A percentile compares a stretch with the other conserved stretches of the same genome.
phyloP scores from a whole-genome alignment of 2,329 filamentous ascomycete genomes.

The Fusarium foetens region DNA sequence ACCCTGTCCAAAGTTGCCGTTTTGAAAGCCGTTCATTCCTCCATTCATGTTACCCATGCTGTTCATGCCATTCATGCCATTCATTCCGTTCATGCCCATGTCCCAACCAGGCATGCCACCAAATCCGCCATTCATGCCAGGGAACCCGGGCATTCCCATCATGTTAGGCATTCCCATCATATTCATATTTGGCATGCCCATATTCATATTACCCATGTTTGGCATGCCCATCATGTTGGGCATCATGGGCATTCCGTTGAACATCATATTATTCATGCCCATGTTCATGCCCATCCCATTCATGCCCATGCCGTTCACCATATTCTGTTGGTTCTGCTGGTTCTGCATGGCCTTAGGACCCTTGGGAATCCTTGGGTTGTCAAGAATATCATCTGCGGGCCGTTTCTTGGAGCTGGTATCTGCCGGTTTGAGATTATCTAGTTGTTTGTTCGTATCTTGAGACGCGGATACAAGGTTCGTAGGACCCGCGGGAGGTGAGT shows the following conservation, averaged over 20 bases:
- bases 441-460: constrained; percentile 53
- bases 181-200: constrained; percentile 49
- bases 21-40: constrained; percentile 49
- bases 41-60: constrained; percentile 47
- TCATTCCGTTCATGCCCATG: constrained; percentile 43
- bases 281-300: constrained; percentile 60
- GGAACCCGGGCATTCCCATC: constrained; percentile 48
- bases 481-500: constrained; percentile 46
- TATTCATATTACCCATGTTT: constrained; percentile 52
- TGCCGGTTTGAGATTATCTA: constrained; percentile 45
- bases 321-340: constrained; percentile 62
- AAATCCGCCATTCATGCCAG: constrained; percentile 46
- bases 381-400: constrained; percentile 76
- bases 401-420: constrained; percentile 75
- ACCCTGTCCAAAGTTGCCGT: constrained; percentile 58
- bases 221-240: constrained; percentile 55
- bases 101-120: constrained; percentile 43
- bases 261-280: constrained; percentile 54
- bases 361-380: constrained; percentile 73
- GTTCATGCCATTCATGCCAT: constrained; percentile 37
- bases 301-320: constrained; percentile 61
- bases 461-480: constrained; percentile 40
- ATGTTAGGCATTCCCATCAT: constrained; percentile 48
- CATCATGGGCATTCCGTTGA: constrained; percentile 56
- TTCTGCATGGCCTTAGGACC: constrained; percentile 73